phyloP scores from a whole-genome alignment of 1,284 basidiomycete species.

The Vanrija pseudolonga region DNA sequence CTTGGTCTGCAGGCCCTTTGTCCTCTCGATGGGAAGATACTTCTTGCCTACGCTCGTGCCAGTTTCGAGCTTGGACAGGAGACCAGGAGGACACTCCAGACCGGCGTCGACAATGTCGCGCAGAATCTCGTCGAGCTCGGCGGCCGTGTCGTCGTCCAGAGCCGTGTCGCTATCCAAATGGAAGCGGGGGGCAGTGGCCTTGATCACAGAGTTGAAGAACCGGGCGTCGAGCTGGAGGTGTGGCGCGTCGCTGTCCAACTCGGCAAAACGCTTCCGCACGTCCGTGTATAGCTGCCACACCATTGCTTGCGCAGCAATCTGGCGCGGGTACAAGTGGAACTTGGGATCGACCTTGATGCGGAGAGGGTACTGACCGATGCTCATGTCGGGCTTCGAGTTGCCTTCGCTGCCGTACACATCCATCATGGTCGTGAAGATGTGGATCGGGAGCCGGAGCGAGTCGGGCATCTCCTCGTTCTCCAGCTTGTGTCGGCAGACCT shows the following conservation, averaged over 20 bases:
- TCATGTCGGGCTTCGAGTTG: not conserved
- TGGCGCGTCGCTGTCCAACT: not conserved
- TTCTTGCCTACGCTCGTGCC: not conserved
- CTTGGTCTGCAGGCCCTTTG: no score
- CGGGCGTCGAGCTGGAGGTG: conserved; percentile 8
- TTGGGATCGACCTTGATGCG: no score
- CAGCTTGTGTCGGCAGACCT: not conserved
- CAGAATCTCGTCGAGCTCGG: not conserved
- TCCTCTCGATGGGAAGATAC: not conserved
- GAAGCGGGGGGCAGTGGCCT: conserved; percentile 6
- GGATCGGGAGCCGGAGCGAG: conserved; percentile 17
- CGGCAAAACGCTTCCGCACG: not conserved
- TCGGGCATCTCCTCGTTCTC: not conserved
- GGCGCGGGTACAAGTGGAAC: no score
- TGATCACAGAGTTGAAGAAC: conserved; percentile 22
- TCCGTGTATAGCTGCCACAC: not conserved
- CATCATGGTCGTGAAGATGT: conserved; percentile 30
- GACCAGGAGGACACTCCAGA: conserved; percentile 5
- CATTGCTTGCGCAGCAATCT: conserved; percentile 8
- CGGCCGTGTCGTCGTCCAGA: not conserved
- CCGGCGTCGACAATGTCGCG: conserved; percentile 10
- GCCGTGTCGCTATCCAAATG: not conserved
- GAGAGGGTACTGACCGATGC: no score
- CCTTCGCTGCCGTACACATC: conserved; percentile 16
- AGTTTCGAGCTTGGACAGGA: conserved; percentile 3